Percentiles rank a stretch among this genome's conserved stretches.
phyloP scores from a whole-genome alignment of 2,329 filamentous ascomycete species.

The Fusarium citri region DNA sequence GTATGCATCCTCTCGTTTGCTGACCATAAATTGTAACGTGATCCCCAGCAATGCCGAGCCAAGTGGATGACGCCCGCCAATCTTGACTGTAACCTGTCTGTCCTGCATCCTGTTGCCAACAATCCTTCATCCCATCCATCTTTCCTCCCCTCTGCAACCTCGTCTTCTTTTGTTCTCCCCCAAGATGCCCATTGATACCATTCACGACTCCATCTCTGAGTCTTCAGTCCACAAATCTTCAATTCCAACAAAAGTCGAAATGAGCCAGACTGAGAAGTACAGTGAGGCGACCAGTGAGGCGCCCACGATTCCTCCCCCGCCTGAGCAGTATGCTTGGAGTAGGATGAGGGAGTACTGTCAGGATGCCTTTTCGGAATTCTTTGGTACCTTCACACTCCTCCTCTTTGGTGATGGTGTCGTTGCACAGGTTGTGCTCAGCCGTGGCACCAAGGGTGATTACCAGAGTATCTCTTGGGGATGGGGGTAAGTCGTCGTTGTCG shows the following conservation, averaged over 20 bases:
- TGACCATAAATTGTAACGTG: slow-evolving; percentile 43
- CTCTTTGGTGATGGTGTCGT: slow-evolving; percentile 79
- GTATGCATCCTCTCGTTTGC: slow-evolving; percentile 15
- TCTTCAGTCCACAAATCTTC: slow-evolving; percentile 50
- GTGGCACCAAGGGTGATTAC: slow-evolving; percentile 59
- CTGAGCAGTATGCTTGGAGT: slow-evolving; percentile 60
- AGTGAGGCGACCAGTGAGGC: slow-evolving; percentile 38
- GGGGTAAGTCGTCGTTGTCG: slow-evolving; percentile 54
- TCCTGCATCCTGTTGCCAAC: slow-evolving; percentile 18
- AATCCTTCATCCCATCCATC: slow-evolving; percentile 6
- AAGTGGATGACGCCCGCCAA: slow-evolving; percentile 25
- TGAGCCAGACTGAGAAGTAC: slow-evolving; percentile 44
- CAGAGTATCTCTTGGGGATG: slow-evolving; percentile 63
- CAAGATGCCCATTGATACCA: slow-evolving; percentile 47
- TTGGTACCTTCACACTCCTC: slow-evolving; percentile 74
- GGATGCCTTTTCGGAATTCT: slow-evolving; percentile 75
- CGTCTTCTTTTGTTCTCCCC: background rate
- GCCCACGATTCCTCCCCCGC: slow-evolving; percentile 27
- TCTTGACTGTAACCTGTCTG: slow-evolving; percentile 20
- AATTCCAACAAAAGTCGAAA: slow-evolving; percentile 48
- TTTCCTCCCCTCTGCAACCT: background rate
- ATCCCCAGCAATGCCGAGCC: slow-evolving; percentile 32
- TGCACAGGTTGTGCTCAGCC: slow-evolving; percentile 73
- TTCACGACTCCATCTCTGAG: slow-evolving; percentile 51
- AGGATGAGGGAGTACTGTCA: slow-evolving; percentile 62